Base-by-base conservation (phyloP, 2,329 filamentous ascomycete species). In the Clonostachys sp. region DNA sequence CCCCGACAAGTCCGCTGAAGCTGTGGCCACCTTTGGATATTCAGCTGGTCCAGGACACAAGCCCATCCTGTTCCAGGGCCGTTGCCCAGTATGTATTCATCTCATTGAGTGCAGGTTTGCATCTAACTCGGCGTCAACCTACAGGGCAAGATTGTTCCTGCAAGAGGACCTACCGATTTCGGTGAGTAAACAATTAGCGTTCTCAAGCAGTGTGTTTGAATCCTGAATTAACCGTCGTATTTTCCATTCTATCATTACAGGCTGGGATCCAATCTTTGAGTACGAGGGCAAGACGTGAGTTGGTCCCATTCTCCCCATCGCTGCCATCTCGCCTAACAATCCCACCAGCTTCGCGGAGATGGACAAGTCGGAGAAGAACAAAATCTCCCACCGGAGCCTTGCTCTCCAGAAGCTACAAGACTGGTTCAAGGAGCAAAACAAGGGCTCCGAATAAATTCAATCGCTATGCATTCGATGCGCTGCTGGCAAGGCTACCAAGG, bases 181-280 rank as follows among this genome's bases (percentile, higher is more conserved):
- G 94, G 91, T 92, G 73, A 69, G 83, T 68, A 12, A 6, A 14
- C 6, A 9, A 35, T 8, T 45, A 20, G 2, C 34, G 3, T 6
- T 10, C 42, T 24, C 13, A 41, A 16, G 18, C 46, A n/a, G 24
- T 45, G 20, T 34, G 8, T 38, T 18, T 8, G 12, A 30, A 30
- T 30, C 24, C 9, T 30, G 24, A 30, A 30, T 30, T 30, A 30
- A 30, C 9, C 24, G 24, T 30, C 30, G n/a, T 45, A 34, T 18
- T 46, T 41, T 34, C 48, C 44, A n/a, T 33, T 42, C 9, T 8
- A 12, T 3, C 2, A 24, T 18, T 14, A 10, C 43, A 95, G 91
- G 92, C 42, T 99, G 94, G 94, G 94, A 99, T 66, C 83, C 94
- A 3, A 86, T 95, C 54, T 99, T 99, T 59, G 94, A 99, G 70